Conservation (phyloP, 495 filamentous ascomycete species). For the Xylaria curta region DNA sequence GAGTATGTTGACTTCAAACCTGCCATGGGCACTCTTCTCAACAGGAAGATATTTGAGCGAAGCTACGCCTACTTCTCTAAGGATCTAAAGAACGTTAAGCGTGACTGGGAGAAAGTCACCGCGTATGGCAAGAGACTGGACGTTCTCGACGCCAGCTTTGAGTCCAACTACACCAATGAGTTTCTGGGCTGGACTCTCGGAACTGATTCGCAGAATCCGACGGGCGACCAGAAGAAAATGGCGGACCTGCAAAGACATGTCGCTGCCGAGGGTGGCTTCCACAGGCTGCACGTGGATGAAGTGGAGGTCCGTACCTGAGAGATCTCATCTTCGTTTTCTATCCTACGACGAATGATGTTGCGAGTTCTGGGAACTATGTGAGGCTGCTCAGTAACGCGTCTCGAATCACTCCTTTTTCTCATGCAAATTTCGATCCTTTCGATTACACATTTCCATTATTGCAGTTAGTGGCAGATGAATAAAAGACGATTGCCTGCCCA, state of each 20-base stretch:
- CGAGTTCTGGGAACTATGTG: neutral
- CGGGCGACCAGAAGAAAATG: slow-evolving; percentile 72
- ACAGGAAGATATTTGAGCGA: slow-evolving; percentile 75
- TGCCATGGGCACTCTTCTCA: slow-evolving; percentile 66
- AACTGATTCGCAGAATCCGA: slow-evolving; percentile 64
- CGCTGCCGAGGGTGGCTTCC: slow-evolving; percentile 57
- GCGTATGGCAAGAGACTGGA: slow-evolving; percentile 70
- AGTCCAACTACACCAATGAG: slow-evolving; percentile 71
- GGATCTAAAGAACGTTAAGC: slow-evolving; percentile 71
- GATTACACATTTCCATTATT: neutral
- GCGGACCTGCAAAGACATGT: slow-evolving; percentile 64
- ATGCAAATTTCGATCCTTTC: neutral
- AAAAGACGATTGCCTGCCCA: neutral
- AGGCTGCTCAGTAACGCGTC: neutral
- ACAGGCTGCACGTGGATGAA: slow-evolving; percentile 37
- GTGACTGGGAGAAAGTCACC: slow-evolving; percentile 75
- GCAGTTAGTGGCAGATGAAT: neutral
- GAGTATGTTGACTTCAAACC: slow-evolving; percentile 73
- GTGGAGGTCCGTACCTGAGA: slow-evolving; percentile 9
- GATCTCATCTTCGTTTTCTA: neutral
- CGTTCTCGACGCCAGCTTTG: slow-evolving; percentile 62
- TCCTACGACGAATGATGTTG: neutral
- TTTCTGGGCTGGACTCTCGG: slow-evolving; percentile 68
- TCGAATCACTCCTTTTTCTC: neutral
- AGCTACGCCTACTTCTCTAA: slow-evolving; percentile 73